Evolutionary conservation across 1,284 basidiomycete genomes (phyloP).

Genomic region (Stygiomarasmius scandens): DNA sequence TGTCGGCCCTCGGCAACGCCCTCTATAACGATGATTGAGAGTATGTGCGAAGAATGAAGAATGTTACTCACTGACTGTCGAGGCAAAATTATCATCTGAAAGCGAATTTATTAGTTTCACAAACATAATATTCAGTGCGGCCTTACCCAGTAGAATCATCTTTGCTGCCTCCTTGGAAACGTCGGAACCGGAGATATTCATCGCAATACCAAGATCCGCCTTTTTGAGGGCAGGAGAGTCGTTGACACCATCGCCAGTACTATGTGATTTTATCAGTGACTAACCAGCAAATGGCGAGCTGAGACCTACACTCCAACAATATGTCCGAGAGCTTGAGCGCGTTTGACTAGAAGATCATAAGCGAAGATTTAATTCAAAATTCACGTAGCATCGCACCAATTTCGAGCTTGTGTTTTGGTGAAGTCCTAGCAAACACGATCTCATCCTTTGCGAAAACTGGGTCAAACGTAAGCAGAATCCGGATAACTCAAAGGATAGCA

Average conservation of each 20-base stretch:
- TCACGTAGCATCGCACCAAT: constrained; percentile 47
- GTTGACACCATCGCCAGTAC: constrained; percentile 72
- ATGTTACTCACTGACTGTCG: constrained; percentile 60
- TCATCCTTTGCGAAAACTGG: constrained; percentile 66
- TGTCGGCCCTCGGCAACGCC: constrained; percentile 70
- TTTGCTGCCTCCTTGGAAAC: constrained; percentile 76
- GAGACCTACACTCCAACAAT: constrained; percentile 67
- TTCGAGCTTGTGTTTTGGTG: constrained; percentile 72
- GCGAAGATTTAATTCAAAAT: not conserved
- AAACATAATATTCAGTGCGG: constrained; percentile 13
- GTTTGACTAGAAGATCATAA: constrained; percentile 50
- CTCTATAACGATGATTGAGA: constrained; percentile 37
- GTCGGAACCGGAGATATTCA: constrained; percentile 75
- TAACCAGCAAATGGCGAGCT: not conserved
- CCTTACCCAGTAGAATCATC: constrained; percentile 70
- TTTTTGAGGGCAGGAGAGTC: constrained; percentile 73
- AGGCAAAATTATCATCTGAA: constrained; percentile 68
- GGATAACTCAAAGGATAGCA: constrained; percentile 1
- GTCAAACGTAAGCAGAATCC: constrained; percentile 8
- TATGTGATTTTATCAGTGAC: constrained; percentile 16
- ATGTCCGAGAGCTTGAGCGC: constrained; percentile 68
- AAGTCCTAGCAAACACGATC: constrained; percentile 73
- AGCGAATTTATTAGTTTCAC: no score
- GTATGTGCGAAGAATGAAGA: not conserved
- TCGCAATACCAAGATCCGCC: constrained; percentile 74